Conservation (phyloP, 73 alveolate genomes). For the Paramecium tetraurelia region DNA sequence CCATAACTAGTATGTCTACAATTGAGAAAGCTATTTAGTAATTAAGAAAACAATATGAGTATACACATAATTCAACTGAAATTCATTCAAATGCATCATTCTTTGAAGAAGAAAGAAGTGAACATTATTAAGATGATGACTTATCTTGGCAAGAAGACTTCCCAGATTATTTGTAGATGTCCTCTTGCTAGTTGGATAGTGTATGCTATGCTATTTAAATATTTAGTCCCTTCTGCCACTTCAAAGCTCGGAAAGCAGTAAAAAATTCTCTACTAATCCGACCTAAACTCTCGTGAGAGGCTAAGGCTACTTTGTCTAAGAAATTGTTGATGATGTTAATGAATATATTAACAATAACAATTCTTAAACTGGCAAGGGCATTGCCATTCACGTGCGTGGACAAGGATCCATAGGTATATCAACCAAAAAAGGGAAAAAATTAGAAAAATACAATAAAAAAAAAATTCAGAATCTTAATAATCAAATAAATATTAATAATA, state of each 20-base stretch:
- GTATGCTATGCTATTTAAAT: neutral
- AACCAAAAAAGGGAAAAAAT: neutral
- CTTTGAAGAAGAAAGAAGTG: neutral
- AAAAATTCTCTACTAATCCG: neutral
- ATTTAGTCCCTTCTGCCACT: neutral
- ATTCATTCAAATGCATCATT: neutral
- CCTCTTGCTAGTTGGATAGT: neutral
- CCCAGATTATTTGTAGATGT: neutral
- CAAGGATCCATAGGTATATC: constrained; percentile 37
- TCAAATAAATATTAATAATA: neutral
- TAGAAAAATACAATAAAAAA: neutral
- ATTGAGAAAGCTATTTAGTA: neutral
- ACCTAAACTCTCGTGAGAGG: neutral
- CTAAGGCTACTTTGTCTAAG: neutral
- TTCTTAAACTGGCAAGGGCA: constrained; percentile 34
- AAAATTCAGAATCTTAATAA: neutral
- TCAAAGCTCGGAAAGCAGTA: neutral
- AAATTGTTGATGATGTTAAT: neutral
- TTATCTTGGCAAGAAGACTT: neutral
- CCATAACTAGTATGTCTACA: neutral
- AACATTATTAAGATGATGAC: neutral
- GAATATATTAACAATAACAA: neutral
- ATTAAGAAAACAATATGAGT: neutral
- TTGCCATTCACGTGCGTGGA: constrained; percentile 49
- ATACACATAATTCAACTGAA: constrained; percentile 1